Percentiles rank a stretch among this genome's conserved stretches.
phyloP scores from a whole-genome alignment of 176 grass and related monocot species.

The Lolium rigidum region DNA sequence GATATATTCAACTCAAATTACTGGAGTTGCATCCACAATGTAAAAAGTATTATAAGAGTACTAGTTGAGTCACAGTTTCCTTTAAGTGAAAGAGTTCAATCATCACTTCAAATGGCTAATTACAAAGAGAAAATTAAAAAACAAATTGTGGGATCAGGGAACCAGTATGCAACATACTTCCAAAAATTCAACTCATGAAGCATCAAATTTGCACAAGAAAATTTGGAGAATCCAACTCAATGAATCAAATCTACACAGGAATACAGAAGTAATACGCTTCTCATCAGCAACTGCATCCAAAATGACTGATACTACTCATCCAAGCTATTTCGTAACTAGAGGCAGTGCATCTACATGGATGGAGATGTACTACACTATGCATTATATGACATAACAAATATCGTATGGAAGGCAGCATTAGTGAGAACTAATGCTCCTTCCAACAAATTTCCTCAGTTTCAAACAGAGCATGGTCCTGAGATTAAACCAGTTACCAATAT shows the following conservation, averaged over 20 bases:
- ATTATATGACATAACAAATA: background rate
- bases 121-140: background rate
- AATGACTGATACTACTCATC: conserved; percentile 3
- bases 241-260: background rate
- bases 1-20: conserved; percentile 17
- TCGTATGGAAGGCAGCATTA: background rate
- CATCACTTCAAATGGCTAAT: background rate
- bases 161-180: background rate
- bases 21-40: conserved; percentile 4
- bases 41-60: background rate
- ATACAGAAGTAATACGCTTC: background rate
- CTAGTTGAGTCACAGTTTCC: background rate
- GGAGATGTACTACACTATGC: conserved; percentile 15
- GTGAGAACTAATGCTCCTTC: conserved; percentile 6
- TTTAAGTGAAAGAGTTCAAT: too few relatives aligned
- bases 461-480: conserved; percentile 17
- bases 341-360: background rate
- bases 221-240: background rate
- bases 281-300: conserved; percentile 5
- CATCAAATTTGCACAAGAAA: conserved; percentile 3
- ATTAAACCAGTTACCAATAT: background rate
- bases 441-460: conserved; percentile 17
- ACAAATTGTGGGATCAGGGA: background rate
- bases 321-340: conserved; percentile 19
- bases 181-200: background rate